phyloP scores from a whole-genome alignment of 306 rosid genomes.

The Malus orientalis region DNA sequence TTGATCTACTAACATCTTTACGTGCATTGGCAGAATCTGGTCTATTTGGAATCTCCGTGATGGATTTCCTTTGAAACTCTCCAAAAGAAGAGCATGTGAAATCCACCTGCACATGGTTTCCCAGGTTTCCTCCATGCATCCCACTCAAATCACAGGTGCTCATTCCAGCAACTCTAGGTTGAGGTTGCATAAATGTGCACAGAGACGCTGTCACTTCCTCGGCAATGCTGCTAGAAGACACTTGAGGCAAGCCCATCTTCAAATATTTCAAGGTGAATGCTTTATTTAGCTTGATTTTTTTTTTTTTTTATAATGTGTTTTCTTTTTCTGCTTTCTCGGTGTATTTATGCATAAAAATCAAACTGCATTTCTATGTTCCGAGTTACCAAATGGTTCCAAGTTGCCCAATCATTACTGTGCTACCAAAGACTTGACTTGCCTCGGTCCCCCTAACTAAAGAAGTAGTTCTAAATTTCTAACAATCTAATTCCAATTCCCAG shows the following conservation, averaged over 20 bases:
- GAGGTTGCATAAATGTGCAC: conserved; percentile 43
- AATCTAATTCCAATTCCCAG: conserved; percentile 7
- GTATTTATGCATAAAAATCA: conserved; percentile 13
- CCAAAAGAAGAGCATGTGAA: conserved; percentile 25
- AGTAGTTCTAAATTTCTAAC: background rate
- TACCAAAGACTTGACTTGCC: conserved; percentile 5
- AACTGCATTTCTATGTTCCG: conserved; percentile 9
- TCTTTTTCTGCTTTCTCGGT: background rate
- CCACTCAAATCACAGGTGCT: conserved; percentile 49
- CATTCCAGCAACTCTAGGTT: conserved; percentile 27
- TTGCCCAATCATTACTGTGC: conserved; percentile 1
- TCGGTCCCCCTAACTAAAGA: conserved; percentile 5
- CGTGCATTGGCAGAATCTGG: conserved; percentile 18
- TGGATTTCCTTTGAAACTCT: conserved; percentile 29
- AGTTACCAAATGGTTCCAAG: conserved; percentile 5
- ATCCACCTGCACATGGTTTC: conserved; percentile 32
- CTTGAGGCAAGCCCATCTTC: conserved; percentile 67
- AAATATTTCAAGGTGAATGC: conserved; percentile 9
- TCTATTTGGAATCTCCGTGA: conserved; percentile 34
- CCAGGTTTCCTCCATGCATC: conserved; percentile 36
- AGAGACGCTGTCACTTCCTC: conserved; percentile 58
- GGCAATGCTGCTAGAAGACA: conserved; percentile 38
- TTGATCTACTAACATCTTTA: conserved; percentile 31
- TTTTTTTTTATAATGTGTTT: background rate
- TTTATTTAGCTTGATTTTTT: conserved; percentile 8